Conservation (phyloP, 2,329 filamentous ascomycete species). For the Cryphonectria parasitica region DNA sequence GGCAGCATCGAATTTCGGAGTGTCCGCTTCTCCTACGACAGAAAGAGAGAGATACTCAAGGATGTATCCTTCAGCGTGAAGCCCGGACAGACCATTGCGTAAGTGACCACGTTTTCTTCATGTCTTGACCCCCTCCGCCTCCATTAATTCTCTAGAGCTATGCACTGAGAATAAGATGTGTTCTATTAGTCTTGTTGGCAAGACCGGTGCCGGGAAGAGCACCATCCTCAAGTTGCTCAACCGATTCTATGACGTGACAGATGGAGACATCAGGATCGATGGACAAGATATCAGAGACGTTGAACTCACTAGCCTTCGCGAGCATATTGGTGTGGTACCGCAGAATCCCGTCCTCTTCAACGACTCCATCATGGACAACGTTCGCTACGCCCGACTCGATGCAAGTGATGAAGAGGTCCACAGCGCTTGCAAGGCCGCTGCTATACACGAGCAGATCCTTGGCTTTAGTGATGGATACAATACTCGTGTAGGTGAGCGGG, state of each 20-base stretch:
- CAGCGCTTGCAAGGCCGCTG: constrained; percentile 58
- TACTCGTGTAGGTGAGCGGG: constrained; percentile 55
- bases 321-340: constrained; percentile 59
- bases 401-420: constrained; percentile 60
- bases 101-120: background rate
- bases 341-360: constrained; percentile 61
- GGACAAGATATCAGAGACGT: constrained; percentile 61
- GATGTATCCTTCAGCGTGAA: constrained; percentile 53
- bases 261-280: constrained; percentile 58
- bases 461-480: constrained; percentile 57
- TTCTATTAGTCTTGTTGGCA: constrained; percentile 53
- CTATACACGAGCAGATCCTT: constrained; percentile 62
- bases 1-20: constrained; percentile 59
- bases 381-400: constrained; percentile 58
- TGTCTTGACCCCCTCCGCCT: too few relatives aligned
- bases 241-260: constrained; percentile 61
- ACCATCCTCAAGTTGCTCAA: constrained; percentile 62
- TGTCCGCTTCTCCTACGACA: constrained; percentile 63
- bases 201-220: constrained; percentile 63
- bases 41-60: constrained; percentile 61
- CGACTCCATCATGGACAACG: constrained; percentile 62
- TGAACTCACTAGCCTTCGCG: constrained; percentile 55
- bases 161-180: background rate
- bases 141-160: too few relatives aligned
- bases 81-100: constrained; percentile 45